Evolutionary conservation across 2,329 filamentous ascomycete species (phyloP).

Genomic region (Emergomyces africanus): DNA sequence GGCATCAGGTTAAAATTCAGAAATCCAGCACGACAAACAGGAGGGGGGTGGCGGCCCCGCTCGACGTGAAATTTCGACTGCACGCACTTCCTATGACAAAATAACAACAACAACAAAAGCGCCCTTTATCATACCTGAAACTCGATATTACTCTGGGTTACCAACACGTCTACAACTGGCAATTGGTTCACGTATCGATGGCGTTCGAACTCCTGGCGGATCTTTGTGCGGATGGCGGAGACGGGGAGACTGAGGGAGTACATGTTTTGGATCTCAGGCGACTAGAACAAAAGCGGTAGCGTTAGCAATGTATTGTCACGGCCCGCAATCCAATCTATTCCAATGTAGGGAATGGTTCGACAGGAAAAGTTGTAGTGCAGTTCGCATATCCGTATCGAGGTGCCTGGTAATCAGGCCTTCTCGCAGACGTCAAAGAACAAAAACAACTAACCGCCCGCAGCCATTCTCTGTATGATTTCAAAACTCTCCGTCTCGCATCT

Average conservation of each 20-base stretch:
- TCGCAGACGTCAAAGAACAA: neutral
- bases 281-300: slow-evolving; percentile 40
- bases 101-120: neutral
- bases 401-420: neutral
- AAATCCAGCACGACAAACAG: neutral
- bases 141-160: slow-evolving; percentile 85
- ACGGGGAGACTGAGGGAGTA: slow-evolving; percentile 87
- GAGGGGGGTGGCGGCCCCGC: neutral
- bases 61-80: neutral
- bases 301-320: neutral
- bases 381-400: neutral
- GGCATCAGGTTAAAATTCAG: neutral
- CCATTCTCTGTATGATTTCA: slow-evolving; percentile 90
- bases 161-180: slow-evolving; percentile 71
- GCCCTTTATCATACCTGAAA: slow-evolving; percentile 58
- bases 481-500: slow-evolving; percentile 76
- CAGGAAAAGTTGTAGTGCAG: neutral
- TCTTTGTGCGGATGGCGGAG: slow-evolving; percentile 76
- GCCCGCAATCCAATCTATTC: neutral
- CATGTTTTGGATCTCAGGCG: slow-evolving; percentile 93
- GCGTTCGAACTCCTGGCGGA: slow-evolving; percentile 93
- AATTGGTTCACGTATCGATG: slow-evolving; percentile 89
- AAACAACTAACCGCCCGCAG: slow-evolving; percentile 69
- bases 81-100: neutral
- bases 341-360: neutral